These are phyloP conservation scores for Penicillium thymicola DNA, from an alignment of 2,329 filamentous ascomycete species.

Conservation along the genomic window DNA sequence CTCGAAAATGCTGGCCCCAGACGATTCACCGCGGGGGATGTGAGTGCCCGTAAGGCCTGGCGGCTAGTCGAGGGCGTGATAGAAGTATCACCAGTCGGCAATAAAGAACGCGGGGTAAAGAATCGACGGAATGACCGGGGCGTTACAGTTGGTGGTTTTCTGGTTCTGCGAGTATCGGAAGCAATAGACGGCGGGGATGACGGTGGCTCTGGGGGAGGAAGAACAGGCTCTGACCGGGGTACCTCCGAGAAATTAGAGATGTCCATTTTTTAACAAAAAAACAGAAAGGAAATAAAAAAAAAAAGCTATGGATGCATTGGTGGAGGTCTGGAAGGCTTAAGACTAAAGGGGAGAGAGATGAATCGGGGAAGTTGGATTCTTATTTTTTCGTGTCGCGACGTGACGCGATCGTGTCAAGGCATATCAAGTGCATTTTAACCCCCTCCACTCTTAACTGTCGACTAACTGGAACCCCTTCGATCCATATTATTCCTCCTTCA, in stretches of 20 bases:
- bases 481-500: background rate
- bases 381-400: constrained; percentile 24
- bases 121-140: constrained; percentile 51
- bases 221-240: constrained; percentile 36
- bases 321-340: constrained; percentile 8
- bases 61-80: constrained; percentile 41
- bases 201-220: constrained; percentile 35
- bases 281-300: constrained; percentile 10
- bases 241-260: constrained; percentile 32
- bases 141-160: constrained; percentile 48
- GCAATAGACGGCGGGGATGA: constrained; percentile 43
- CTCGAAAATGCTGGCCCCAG: constrained; percentile 42
- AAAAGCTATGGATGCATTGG: constrained; percentile 11
- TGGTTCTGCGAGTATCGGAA: constrained; percentile 40
- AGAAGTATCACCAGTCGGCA: constrained; percentile 34
- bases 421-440: constrained; percentile 5
- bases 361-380: constrained; percentile 16
- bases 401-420: constrained; percentile 24
- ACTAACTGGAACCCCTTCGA: background rate
- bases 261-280: constrained; percentile 28
- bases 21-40: constrained; percentile 42
- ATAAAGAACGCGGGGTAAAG: constrained; percentile 48
- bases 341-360: constrained; percentile 24
- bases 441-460: background rate
- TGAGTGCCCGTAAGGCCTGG: constrained; percentile 45